A percentile compares a stretch with the other conserved stretches of the same genome.
These are phyloP conservation scores for Pezizomycotina sp. DNA, from an alignment of 2,329 filamentous ascomycete genomes.

Conservation along the genomic window DNA sequence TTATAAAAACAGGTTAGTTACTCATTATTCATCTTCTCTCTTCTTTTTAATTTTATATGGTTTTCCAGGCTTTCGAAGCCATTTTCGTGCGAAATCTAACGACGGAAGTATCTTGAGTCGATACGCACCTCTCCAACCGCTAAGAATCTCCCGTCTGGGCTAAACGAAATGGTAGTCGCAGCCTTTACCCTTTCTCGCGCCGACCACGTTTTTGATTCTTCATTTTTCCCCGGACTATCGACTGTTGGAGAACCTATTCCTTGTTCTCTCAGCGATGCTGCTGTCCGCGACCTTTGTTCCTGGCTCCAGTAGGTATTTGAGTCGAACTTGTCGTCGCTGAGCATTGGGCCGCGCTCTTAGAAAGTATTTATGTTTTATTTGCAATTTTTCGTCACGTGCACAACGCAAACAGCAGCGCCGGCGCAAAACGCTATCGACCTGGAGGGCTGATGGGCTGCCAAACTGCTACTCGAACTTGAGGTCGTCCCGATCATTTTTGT, in stretches of 20 bases:
- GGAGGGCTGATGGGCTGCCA: slow-evolving; percentile 59
- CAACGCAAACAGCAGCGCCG: slow-evolving; percentile 82
- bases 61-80: neutral
- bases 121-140: slow-evolving; percentile 67
- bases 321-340: slow-evolving; percentile 34
- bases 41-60: slow-evolving; percentile 6
- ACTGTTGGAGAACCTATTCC: slow-evolving; percentile 27
- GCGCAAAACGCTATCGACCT: slow-evolving; percentile 73
- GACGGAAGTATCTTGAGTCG: neutral
- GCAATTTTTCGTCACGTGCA: slow-evolving; percentile 50
- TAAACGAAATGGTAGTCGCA: slow-evolving; percentile 77
- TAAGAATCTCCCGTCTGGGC: slow-evolving; percentile 68
- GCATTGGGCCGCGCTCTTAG: slow-evolving; percentile 65
- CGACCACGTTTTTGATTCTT: slow-evolving; percentile 58
- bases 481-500: slow-evolving; percentile 84
- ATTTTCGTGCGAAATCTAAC: neutral
- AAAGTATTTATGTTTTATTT: slow-evolving; percentile 57
- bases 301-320: slow-evolving; percentile 36
- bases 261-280: slow-evolving; percentile 37
- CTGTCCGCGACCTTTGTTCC: slow-evolving; percentile 48
- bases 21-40: slow-evolving; percentile 6
- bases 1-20: too few relatives aligned
- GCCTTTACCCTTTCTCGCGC: slow-evolving; percentile 88
- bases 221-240: slow-evolving; percentile 42
- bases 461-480: slow-evolving; percentile 65